Evolutionary conservation across 2,329 filamentous ascomycete species (phyloP), one percentile per base, ranked within the genome.

Genomic region (Talaromyces sp.): DNA sequence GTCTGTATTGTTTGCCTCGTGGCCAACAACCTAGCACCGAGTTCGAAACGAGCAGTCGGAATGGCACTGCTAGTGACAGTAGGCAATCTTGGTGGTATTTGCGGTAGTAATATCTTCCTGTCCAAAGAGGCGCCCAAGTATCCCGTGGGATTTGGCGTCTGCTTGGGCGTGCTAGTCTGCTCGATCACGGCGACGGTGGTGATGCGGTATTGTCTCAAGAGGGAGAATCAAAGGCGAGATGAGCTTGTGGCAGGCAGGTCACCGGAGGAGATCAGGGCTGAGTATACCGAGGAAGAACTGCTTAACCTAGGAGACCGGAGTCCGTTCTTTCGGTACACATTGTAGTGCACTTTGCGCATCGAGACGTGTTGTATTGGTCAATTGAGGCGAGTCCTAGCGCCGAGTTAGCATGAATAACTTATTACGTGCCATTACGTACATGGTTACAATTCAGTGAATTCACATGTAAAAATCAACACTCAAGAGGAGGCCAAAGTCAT

Each of bases 291-390:
- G 58, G 58, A 62, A 21, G 35, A 35, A 17, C 27, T 62, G 53
- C 54, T 57, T 19, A 54, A 60, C 49, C 50, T 62, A 24, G 61
- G 61, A 27, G 61, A 62, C 11, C 26, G 49, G 1, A 52, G 50
- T 38, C 50, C 50, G 13, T 52, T 52, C 14, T 52, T 52, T 17
- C 50, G 50, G 8, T 52, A 52, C 50, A 52, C 50, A 17, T 38
- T 38, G 35, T 38, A 13, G 3, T 38, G 35, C 5, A 35, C 14
- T 17, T 17, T 14, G 10, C 32, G 31, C 13, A 32, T n/a, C n/a
- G n/a, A n/a, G 26, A 27, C 32, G 13, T 35, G 14, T 17, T 35
- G 32, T 14, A 35, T 13, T 35, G 13, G 14, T 5, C 32, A 13
- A 35, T 14, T 38, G 14, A 6, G 35, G 6, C 35, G n/a, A 38